These are phyloP conservation scores for Heterobasidion parviporum DNA, from an alignment of 1,284 basidiomycete genomes.

Conservation along the genomic window DNA sequence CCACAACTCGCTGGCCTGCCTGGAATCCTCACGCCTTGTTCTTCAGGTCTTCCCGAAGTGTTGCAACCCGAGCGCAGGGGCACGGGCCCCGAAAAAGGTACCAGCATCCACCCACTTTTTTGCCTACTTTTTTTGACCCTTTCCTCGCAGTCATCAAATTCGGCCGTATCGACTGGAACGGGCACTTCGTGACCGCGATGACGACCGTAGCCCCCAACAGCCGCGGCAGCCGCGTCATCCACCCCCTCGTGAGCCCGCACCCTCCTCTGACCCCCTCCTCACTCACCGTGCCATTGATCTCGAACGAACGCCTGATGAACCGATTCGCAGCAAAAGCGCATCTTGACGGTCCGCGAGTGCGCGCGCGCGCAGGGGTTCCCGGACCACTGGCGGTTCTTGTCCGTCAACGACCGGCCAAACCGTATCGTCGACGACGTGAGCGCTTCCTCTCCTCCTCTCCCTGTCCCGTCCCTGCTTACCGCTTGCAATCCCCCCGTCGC, in stretches of 20 bases:
- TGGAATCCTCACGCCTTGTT: no score
- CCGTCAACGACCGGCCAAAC: slow-evolving; percentile 26
- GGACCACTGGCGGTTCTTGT: slow-evolving; percentile 51
- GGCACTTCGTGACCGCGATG: slow-evolving; percentile 24
- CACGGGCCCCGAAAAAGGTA: no score
- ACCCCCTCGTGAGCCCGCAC: slow-evolving; percentile 39
- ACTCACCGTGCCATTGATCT: not conserved
- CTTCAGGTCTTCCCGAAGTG: slow-evolving; percentile 2
- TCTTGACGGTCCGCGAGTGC: slow-evolving; percentile 53
- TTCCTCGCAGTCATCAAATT: not conserved
- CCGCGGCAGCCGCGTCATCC: slow-evolving; percentile 45
- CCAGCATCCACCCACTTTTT: no score
- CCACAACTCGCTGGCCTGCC: not conserved
- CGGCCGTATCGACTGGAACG: not conserved
- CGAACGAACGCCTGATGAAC: not conserved
- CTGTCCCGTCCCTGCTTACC: not conserved
- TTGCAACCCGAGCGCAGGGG: not conserved
- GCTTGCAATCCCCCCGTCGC: no score
- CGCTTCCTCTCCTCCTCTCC: slow-evolving; percentile 5
- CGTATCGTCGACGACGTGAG: slow-evolving; percentile 41
- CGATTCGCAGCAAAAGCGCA: slow-evolving; percentile 50
- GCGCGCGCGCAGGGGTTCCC: slow-evolving; percentile 70
- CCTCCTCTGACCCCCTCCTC: not conserved
- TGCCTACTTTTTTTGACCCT: no score
- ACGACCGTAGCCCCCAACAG: slow-evolving; percentile 40